A percentile compares a stretch with the other conserved stretches of the same genome.
These are phyloP conservation scores for Trichophyton mentagrophytes DNA, from an alignment of 2,329 filamentous ascomycete genomes.

Conservation along the genomic window DNA sequence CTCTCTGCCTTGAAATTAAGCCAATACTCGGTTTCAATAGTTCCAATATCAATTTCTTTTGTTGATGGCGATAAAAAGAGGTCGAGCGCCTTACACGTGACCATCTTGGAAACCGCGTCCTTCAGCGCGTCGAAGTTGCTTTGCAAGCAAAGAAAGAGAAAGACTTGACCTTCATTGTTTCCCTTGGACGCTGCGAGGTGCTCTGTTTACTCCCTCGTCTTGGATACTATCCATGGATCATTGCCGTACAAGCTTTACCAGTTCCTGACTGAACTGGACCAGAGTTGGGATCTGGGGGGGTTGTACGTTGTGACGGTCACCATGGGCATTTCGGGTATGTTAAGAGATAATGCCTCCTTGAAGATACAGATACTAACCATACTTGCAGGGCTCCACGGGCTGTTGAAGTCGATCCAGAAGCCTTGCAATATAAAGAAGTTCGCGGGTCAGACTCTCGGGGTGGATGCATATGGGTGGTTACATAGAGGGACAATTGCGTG, in stretches of 20 bases:
- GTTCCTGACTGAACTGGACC: conserved; percentile 7
- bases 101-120: neutral
- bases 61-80: neutral
- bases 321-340: conserved; percentile 36
- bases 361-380: neutral
- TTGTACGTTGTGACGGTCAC: conserved; percentile 6
- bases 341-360: neutral
- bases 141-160: neutral
- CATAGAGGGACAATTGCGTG: conserved; percentile 85
- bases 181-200: neutral
- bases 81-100: neutral
- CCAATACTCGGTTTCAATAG: neutral
- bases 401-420: conserved; percentile 93
- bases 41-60: neutral
- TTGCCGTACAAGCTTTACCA: neutral
- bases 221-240: neutral
- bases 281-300: conserved; percentile 7
- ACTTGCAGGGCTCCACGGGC: conserved; percentile 61
- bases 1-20: neutral
- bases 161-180: neutral
- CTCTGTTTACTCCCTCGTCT: neutral
- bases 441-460: conserved; percentile 74
- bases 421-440: conserved; percentile 78
- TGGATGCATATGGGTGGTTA: conserved; percentile 97
- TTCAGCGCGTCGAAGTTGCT: neutral